Conservation (phyloP, 2,329 filamentous ascomycete genomes). For the Ascochyta koolunga region DNA sequence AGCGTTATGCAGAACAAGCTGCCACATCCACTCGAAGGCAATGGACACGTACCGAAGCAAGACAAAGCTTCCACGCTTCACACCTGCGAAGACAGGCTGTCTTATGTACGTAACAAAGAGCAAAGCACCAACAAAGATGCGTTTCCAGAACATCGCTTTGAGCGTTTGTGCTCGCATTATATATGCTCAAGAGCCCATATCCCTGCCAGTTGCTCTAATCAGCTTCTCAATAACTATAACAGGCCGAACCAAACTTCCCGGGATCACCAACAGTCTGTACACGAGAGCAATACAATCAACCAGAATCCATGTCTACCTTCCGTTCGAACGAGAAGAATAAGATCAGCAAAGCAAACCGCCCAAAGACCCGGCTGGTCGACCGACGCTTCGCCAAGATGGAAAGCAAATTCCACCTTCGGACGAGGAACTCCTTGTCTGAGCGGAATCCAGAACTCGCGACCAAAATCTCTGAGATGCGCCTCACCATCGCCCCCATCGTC, state of each 20-base stretch:
- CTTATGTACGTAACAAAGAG: slow-evolving; percentile 36
- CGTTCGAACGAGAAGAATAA: slow-evolving; percentile 5
- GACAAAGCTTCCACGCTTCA: slow-evolving; percentile 33
- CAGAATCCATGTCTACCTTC: slow-evolving; percentile 2
- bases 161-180: slow-evolving; percentile 36
- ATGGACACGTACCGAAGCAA: slow-evolving; percentile 24
- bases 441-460: slow-evolving; percentile 58
- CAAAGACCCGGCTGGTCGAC: slow-evolving; percentile 16
- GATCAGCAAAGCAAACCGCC: slow-evolving; percentile 20
- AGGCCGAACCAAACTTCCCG: slow-evolving; percentile 19
- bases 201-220: slow-evolving; percentile 20
- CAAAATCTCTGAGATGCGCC: slow-evolving; percentile 70
- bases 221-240: background rate
- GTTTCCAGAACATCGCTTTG: slow-evolving; percentile 25
- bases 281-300: background rate
- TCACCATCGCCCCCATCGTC: slow-evolving; percentile 68
- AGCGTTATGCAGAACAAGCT: slow-evolving; percentile 22
- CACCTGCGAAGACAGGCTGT: slow-evolving; percentile 21
- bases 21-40: slow-evolving; percentile 20
- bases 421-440: slow-evolving; percentile 15
- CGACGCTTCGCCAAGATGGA: slow-evolving; percentile 12
- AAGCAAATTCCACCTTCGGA: slow-evolving; percentile 10
- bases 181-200: slow-evolving; percentile 24
- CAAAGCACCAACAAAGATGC: slow-evolving; percentile 35
- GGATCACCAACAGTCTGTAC: background rate